Evolutionary conservation across 495 filamentous ascomycete genomes (phyloP), one percentile per base, ranked within the genome.

Genomic region (Sporormia fimetaria): DNA sequence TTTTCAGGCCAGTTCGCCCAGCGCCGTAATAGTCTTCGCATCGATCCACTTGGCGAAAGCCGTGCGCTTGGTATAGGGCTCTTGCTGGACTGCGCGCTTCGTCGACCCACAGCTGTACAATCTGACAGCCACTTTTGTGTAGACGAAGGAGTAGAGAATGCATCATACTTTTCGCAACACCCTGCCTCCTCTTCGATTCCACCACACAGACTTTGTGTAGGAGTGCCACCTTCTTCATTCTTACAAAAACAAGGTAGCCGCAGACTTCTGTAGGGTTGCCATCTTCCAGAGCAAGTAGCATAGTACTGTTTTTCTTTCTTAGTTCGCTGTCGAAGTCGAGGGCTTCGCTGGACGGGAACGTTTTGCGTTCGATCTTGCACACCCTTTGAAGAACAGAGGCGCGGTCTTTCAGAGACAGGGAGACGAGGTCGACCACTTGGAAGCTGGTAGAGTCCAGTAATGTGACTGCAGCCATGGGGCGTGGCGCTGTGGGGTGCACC

Each of bases 61-160:
- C 71, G 54, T 52, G 60, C 5, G 58, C 56, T 8, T 40, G 21
- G 59, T 78, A 79, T 38, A 79, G 40, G 30, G 54, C 55, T 34
- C 68, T 58, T 4, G 74, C 71, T 39, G 67, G 57, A 18, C 59
- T 54, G 47, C 71, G 67, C 28, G 48, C 62, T 59, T 68, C 63
- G 50, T 79, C 75, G 18, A 76, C 75, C 75, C 74, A 79, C 33
- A 77, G 57, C 36, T 76, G 67, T 26, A 78, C 66, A 28, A 57
- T 65, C 33, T 63, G 60, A 55, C 73, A 73, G 34, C 71, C 69
- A 51, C 71, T 67, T 51, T 62, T 68, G 49, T 56, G 59, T 17
- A 77, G 56, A 35, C 64, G 62, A 37, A 59, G 52, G 22, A 63
- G 59, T 47, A 74, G 64, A 44, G 62, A 61, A 42, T 60, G 46